Conservation (phyloP, 441 rosid species). For the Capsella rubella region DNA sequence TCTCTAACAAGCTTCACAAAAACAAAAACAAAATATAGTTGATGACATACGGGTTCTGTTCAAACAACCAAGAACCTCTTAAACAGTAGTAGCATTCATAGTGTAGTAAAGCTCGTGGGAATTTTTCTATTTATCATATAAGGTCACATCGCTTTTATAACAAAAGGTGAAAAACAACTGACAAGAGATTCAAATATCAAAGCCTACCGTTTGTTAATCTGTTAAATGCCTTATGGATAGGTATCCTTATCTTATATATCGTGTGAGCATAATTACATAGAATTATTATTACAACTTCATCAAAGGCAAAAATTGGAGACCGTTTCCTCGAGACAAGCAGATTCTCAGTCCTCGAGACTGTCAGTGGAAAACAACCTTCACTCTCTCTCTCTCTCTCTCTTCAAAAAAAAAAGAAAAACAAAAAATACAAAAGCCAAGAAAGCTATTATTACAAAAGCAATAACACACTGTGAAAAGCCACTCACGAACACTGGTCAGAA, state of each 20-base stretch:
- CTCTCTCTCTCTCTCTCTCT: constrained; percentile 19
- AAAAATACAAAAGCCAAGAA: constrained; percentile 25
- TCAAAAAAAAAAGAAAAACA: constrained; percentile 44
- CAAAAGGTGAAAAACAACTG: constrained; percentile 14
- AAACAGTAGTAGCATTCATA: neutral
- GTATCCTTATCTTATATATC: constrained; percentile 14
- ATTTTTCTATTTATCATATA: neutral
- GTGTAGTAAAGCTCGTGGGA: constrained; percentile 11
- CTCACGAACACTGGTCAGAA: constrained; percentile 26
- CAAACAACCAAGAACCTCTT: no score
- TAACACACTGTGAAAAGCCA: constrained; percentile 43
- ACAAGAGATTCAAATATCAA: constrained; percentile 27
- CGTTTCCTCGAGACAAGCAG: constrained; percentile 58
- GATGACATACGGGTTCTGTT: no score
- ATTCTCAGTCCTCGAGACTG: constrained; percentile 46
- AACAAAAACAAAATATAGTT: no score
- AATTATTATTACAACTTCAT: neutral
- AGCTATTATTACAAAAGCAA: constrained; percentile 41
- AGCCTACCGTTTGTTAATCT: constrained; percentile 25
- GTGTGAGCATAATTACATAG: neutral
- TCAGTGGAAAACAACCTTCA: constrained; percentile 38
- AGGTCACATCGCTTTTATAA: constrained; percentile 19
- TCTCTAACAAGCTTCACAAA: no score
- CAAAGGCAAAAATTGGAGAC: constrained; percentile 31
- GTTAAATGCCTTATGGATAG: constrained; percentile 34